Evolutionary conservation across 2,329 filamentous ascomycete genomes (phyloP).

Genomic region (Verticillium alfalfae): DNA sequence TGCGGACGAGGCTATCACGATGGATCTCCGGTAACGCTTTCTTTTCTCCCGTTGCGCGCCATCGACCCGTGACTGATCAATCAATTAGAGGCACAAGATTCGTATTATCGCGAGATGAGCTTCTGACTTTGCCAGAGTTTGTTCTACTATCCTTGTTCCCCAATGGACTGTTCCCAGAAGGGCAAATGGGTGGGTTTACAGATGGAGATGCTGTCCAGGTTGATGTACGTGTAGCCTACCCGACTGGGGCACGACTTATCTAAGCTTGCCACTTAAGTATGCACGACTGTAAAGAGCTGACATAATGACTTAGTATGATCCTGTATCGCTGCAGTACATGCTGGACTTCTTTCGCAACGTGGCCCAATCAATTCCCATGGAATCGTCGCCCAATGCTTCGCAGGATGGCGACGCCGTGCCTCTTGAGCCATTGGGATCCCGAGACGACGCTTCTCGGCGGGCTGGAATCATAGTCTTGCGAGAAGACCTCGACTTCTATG

Average conservation of each 20-base stretch:
- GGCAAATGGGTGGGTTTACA: slow-evolving; percentile 83
- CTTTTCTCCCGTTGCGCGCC: neutral
- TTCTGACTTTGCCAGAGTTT: slow-evolving; percentile 93
- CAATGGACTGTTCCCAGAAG: slow-evolving; percentile 95
- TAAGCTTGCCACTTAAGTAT: neutral
- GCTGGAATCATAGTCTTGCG: slow-evolving; percentile 95
- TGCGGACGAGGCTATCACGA: slow-evolving; percentile 88
- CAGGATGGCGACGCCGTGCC: slow-evolving; percentile 57
- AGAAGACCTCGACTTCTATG: slow-evolving; percentile 97
- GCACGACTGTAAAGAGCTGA: neutral
- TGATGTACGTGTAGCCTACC: slow-evolving; percentile 65
- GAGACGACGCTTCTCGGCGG: slow-evolving; percentile 76
- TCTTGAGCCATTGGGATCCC: slow-evolving; percentile 66
- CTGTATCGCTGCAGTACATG: slow-evolving; percentile 96
- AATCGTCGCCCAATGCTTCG: slow-evolving; percentile 60
- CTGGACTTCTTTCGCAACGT: slow-evolving; percentile 96
- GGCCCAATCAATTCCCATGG: slow-evolving; percentile 86
- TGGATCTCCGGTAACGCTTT: slow-evolving; percentile 78
- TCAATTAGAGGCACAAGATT: slow-evolving; percentile 76
- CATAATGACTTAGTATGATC: slow-evolving; percentile 71
- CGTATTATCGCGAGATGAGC: slow-evolving; percentile 87
- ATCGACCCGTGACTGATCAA: slow-evolving; percentile 16
- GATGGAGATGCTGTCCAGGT: slow-evolving; percentile 95
- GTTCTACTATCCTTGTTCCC: slow-evolving; percentile 96
- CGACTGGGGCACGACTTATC: no score